Percentiles rank a stretch among this genome's conserved stretches.
Conservation (phyloP, 140 eudicot species). For the Stevia rebaudiana region DNA sequence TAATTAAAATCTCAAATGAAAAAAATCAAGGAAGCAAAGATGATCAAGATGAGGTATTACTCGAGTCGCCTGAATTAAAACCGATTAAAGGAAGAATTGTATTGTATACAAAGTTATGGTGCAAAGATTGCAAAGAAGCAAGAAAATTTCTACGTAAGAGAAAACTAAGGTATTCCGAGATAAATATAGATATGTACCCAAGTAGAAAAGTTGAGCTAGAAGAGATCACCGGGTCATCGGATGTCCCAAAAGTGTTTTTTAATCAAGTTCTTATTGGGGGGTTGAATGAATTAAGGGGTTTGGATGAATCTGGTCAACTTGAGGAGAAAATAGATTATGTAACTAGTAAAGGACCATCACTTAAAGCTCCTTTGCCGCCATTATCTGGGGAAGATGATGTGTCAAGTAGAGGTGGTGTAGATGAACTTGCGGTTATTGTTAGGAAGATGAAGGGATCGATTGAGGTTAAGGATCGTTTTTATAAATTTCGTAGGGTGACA, state of each 20-base stretch:
- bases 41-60: constrained; percentile 19
- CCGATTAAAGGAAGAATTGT: constrained; percentile 55
- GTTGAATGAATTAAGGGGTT: constrained; percentile 37
- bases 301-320: constrained; percentile 56
- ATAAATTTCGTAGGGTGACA: constrained; percentile 52
- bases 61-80: constrained; percentile 29
- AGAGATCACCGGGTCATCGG: constrained; percentile 42
- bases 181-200: constrained; percentile 62
- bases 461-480: constrained; percentile 50
- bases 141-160: constrained; percentile 39
- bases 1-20: constrained; percentile 28
- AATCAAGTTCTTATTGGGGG: constrained; percentile 58
- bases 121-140: constrained; percentile 48
- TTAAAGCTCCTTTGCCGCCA: constrained; percentile 67
- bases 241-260: constrained; percentile 62
- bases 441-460: constrained; percentile 49
- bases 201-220: constrained; percentile 54
- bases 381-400: constrained; percentile 76
- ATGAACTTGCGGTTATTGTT: constrained; percentile 59
- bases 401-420: constrained; percentile 43
- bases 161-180: constrained; percentile 53
- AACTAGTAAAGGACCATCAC: constrained; percentile 42
- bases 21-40: constrained; percentile 29
- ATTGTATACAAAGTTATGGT: constrained; percentile 57
- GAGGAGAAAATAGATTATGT: constrained; percentile 58